These are phyloP conservation scores for Dactylis glomerata DNA, from an alignment of 176 grass and related monocot species.

Conservation along the genomic window DNA sequence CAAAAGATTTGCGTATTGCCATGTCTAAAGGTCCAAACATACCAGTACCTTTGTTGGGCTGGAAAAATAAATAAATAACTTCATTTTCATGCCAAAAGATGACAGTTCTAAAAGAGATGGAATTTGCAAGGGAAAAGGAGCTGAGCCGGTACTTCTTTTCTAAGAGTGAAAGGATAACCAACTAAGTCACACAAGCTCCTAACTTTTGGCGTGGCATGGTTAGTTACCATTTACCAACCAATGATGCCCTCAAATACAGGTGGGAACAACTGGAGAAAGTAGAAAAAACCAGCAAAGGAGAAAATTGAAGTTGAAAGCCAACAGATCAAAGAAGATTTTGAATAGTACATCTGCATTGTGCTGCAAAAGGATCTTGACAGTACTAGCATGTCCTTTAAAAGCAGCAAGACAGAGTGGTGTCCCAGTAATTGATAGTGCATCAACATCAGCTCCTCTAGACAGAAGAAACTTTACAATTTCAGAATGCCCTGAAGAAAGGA, in stretches of 20 bases:
- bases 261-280: not conserved
- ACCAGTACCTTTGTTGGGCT: not conserved
- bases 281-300: not conserved
- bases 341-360: not conserved
- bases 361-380: constrained; percentile 30
- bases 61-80: not conserved
- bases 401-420: constrained; percentile 36
- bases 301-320: not conserved
- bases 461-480: constrained; percentile 32
- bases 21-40: not conserved
- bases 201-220: not conserved
- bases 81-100: not conserved
- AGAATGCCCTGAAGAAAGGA: constrained; percentile 18
- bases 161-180: not conserved
- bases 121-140: not conserved
- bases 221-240: not conserved
- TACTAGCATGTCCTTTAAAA: constrained; percentile 5
- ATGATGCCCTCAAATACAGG: not conserved
- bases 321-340: not conserved
- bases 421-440: constrained; percentile 5
- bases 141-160: not conserved
- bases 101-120: not conserved
- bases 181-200: not conserved
- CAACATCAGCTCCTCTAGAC: constrained; percentile 29
- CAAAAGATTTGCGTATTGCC: not conserved